Evolutionary conservation across 805 yeast genomes (phyloP).

Genomic region (Teunomyces barrocoloradensis): DNA sequence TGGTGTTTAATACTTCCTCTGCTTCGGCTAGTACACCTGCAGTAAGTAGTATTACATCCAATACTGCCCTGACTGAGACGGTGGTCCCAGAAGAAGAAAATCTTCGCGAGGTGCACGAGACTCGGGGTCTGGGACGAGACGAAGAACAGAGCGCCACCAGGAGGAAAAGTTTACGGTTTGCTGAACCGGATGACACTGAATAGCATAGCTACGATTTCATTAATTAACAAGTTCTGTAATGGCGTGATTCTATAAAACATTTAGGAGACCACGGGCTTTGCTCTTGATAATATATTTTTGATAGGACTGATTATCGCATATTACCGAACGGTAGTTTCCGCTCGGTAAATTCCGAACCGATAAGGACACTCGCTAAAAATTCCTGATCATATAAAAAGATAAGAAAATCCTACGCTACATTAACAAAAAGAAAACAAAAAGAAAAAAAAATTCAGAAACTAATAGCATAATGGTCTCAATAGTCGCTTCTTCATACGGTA

Average conservation of each 20-base stretch:
- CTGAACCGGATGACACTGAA: slow-evolving; percentile 19
- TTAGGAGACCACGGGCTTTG: not conserved
- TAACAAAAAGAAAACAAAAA: too few species aligned
- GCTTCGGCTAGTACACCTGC: not conserved
- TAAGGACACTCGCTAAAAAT: not conserved
- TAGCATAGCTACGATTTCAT: not conserved
- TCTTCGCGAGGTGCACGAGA: not conserved
- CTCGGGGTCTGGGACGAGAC: slow-evolving; percentile 1
- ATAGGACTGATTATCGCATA: not conserved
- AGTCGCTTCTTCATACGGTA: slow-evolving; percentile 70
- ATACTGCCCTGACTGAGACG: not conserved
- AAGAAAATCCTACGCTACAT: not conserved
- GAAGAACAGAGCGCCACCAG: slow-evolving; percentile 16
- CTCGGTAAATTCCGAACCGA: not conserved
- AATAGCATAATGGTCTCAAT: slow-evolving; percentile 6
- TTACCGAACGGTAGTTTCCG: not conserved
- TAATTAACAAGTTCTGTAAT: slow-evolving; percentile 1
- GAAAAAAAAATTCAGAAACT: too few species aligned
- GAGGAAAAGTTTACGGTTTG: slow-evolving; percentile 46
- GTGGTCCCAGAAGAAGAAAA: slow-evolving; percentile 2
- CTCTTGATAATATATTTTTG: not conserved
- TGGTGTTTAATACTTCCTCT: slow-evolving; percentile 40
- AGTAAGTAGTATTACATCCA: not conserved
- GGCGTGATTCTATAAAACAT: not conserved
- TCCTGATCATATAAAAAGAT: not conserved